Base-by-base conservation (phyloP, 192 early-diverging fungal genomes). In the Umbelopsis sp. region DNA sequence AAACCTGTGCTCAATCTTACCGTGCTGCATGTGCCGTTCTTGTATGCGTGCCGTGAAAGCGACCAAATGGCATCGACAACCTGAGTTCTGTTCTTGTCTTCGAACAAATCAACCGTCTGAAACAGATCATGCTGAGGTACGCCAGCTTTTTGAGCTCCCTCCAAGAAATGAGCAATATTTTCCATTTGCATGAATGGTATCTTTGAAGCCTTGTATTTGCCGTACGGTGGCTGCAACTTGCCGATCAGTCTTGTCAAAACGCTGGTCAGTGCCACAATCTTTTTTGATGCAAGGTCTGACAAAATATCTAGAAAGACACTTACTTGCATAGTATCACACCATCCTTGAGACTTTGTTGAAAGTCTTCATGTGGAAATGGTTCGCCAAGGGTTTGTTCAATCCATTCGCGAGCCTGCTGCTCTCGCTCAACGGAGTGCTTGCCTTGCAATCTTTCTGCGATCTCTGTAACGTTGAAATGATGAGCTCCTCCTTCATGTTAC, bases 131-230 rank as follows among this genome's bases (percentile, higher is more conserved):
- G 80, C 47, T 84, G 82, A 23, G 90, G 91, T 46, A 90, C 89
- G 41, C 93, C 93, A 22, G 92, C 69, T 66, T 82, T 78, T 45
- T 86, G 82, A 16, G 80, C 80, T 9, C 85, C 88, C 51, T 70
- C 45, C 55, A 94, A 81, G 75, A 92, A 94, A 53, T 76, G 81
- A 66, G 87, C 87, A 78, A 94, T 92, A 75, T 94, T 94, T 71
- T 94, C 93, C 93, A 94, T 94, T 83, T 91, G 91, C 68, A 90
- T 87, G 73, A 94, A 94, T 1, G 92, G 81, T 84, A 94, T 90
- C 48, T 79, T 87, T 33, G 88, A 90, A 1, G 74, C 66, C 68
- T 87, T 89, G 68, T 85, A 70, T 79, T 91, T 91, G 66, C 86
- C 75, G 50, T 77, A 68, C 9, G 79, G 80, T 0, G 87, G 87